Conservation (phyloP, 345 rosid species). For the Eucalyptus sp. region DNA sequence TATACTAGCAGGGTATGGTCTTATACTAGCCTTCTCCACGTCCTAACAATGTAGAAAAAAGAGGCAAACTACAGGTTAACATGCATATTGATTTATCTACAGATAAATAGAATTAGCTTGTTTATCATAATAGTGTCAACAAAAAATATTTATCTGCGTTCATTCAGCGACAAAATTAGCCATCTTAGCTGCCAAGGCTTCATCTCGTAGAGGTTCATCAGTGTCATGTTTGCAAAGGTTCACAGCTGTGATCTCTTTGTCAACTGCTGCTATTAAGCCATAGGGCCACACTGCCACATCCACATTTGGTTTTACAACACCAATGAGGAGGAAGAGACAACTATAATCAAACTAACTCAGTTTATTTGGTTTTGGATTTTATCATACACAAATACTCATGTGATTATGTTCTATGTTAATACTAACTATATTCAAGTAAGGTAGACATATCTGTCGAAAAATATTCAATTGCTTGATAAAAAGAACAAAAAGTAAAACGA, state of each 20-base stretch:
- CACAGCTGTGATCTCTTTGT: not conserved
- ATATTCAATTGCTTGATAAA: not conserved
- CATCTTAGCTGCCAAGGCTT: not conserved
- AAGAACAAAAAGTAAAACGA: not conserved
- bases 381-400: not conserved
- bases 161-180: not conserved
- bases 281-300: not conserved
- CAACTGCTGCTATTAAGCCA: not conserved
- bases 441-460: not conserved
- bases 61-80: not conserved
- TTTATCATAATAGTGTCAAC: not conserved
- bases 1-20: not conserved
- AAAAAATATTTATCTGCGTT: not conserved
- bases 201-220: not conserved
- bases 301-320: not conserved
- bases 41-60: not conserved
- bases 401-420: not conserved
- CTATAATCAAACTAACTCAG: not conserved
- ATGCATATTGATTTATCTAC: not conserved
- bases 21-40: not conserved
- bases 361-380: not conserved
- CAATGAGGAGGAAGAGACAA: not conserved
- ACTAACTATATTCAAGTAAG: not conserved
- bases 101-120: not conserved
- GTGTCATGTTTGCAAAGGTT: not conserved